phyloP scores from a whole-genome alignment of 768 basidiomycete species.

The Suillus cothurnatus region DNA sequence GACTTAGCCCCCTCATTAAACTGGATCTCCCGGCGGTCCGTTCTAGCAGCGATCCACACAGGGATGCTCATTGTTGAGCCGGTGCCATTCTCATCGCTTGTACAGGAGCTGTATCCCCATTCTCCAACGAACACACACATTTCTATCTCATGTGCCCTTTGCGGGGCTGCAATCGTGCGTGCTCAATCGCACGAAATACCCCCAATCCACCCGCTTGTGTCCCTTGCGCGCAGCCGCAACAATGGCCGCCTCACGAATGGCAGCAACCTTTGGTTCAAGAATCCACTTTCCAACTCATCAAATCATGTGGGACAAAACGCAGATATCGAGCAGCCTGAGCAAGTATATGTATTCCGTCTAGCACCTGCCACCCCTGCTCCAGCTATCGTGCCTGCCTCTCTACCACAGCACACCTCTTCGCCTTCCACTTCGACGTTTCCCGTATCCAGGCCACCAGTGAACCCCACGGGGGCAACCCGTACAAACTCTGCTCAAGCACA shows the following conservation, averaged over 20 bases:
- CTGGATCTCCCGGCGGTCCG: conserved; percentile 88
- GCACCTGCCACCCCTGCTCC: conserved; percentile 33
- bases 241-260: conserved; percentile 49
- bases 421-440: conserved; percentile 37
- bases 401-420: conserved; percentile 25
- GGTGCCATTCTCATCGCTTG: conserved; percentile 59
- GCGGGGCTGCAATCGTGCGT: conserved; percentile 58
- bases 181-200: conserved; percentile 27
- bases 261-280: conserved; percentile 62
- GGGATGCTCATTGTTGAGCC: conserved; percentile 92
- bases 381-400: conserved; percentile 21
- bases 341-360: conserved; percentile 74
- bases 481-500: conserved; percentile 25
- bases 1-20: conserved; percentile 94
- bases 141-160: conserved; percentile 76
- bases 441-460: conserved; percentile 20
- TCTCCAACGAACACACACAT: conserved; percentile 47
- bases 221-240: conserved; percentile 35
- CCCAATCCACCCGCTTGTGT: conserved; percentile 35
- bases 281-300: conserved; percentile 39
- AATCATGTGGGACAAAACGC: conserved; percentile 20
- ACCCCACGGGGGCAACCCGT: conserved; percentile 48
- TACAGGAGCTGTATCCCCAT: conserved; percentile 51
- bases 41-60: conserved; percentile 81
- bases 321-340: conserved; percentile 35